phyloP scores from a whole-genome alignment of 139 green algal species.

The Diplosphaera chodatii region DNA sequence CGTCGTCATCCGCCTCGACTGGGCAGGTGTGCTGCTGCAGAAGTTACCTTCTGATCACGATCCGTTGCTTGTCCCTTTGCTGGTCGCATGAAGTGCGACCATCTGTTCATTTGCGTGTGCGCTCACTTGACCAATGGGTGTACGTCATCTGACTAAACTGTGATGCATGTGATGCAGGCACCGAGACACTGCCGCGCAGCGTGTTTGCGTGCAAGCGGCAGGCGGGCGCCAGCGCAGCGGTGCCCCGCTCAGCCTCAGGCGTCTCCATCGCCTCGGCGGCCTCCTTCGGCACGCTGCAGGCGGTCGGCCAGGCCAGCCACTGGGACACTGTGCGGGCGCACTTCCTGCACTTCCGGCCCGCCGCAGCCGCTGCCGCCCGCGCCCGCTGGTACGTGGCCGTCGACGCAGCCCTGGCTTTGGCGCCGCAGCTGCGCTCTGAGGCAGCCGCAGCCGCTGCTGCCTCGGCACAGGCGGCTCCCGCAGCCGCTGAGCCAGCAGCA shows the following conservation, averaged over 20 bases:
- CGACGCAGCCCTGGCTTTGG: neutral
- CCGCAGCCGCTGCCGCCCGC: neutral
- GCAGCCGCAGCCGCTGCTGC: too few species aligned
- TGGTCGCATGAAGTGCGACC: slow-evolving; percentile 3
- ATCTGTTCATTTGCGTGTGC: too few species aligned
- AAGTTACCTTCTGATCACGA: neutral
- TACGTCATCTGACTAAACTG: too few species aligned
- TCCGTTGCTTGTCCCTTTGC: neutral
- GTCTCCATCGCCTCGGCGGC: neutral
- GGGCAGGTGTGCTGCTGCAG: neutral
- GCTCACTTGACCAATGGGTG: too few species aligned
- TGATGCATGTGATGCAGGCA: too few species aligned
- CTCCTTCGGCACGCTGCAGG: neutral
- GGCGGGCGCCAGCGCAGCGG: neutral
- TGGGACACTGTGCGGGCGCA: slow-evolving; percentile 26
- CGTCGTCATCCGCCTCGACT: slow-evolving; percentile 17
- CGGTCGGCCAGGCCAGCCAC: neutral
- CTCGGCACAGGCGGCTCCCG: too few species aligned
- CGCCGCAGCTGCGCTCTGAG: neutral
- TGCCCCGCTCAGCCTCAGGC: neutral
- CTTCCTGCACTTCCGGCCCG: slow-evolving; percentile 14
- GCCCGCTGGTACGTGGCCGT: slow-evolving; percentile 1
- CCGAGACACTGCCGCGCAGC: neutral
- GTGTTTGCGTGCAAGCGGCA: neutral
- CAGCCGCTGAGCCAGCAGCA: too few species aligned